These are phyloP conservation scores for Lipomyces spencermartinsiae DNA, from an alignment of 805 yeast species.

Conservation along the genomic window DNA sequence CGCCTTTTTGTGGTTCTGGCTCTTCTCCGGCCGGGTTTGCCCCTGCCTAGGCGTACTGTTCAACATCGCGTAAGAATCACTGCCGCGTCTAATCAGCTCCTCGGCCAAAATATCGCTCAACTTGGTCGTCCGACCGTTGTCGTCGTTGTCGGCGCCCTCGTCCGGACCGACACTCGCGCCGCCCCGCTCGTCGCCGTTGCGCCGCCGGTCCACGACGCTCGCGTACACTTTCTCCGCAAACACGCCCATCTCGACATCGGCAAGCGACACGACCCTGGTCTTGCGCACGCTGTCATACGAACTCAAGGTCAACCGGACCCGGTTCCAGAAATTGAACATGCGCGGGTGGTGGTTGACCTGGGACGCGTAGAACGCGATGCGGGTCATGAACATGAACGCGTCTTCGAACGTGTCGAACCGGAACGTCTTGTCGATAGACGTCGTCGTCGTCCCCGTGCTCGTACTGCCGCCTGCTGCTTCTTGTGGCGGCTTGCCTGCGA, in stretches of 20 bases:
- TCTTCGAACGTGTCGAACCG: slow-evolving; percentile 24
- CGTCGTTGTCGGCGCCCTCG: neutral
- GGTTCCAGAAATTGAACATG: slow-evolving; percentile 26
- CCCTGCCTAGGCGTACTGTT: neutral
- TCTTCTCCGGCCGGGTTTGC: neutral
- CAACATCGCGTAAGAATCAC: neutral
- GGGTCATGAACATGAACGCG: slow-evolving; percentile 31
- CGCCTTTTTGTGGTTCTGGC: neutral
- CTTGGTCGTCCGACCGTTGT: neutral
- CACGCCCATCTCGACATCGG: slow-evolving; percentile 15
- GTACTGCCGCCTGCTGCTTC: neutral
- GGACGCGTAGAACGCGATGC: slow-evolving; percentile 28
- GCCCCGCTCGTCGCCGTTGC: neutral
- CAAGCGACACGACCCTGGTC: neutral
- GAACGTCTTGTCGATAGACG: slow-evolving; percentile 20
- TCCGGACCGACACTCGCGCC: neutral
- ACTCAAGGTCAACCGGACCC: slow-evolving; percentile 19
- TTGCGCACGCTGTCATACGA: slow-evolving; percentile 11
- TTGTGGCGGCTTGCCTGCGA: neutral
- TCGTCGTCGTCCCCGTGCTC: neutral
- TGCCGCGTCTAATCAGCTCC: neutral
- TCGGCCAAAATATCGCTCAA: slow-evolving; percentile 1
- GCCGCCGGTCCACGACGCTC: neutral
- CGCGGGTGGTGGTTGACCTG: slow-evolving; percentile 30
- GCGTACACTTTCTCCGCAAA: neutral